Base-by-base conservation (phyloP, 2,329 filamentous ascomycete genomes). In the Phyllosticta citriasiana region DNA sequence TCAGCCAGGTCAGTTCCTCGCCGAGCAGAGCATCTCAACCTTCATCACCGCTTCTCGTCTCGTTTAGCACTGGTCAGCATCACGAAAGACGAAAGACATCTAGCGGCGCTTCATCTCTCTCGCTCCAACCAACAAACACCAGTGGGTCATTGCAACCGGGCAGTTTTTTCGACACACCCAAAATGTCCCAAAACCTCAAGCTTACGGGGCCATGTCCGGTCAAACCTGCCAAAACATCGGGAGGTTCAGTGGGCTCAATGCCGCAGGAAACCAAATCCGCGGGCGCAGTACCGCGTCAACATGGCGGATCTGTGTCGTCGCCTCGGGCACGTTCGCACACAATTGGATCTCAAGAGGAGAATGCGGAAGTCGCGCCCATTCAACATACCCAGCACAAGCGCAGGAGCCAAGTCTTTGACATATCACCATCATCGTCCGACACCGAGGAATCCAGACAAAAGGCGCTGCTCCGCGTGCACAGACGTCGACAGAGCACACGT, bases 361-460 rank as follows among this genome's bases (percentile, higher is more conserved):
- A 94, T 65, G 19, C 19, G 27, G 54, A 55, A 16, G n/a, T 50
- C n/a, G 27, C 50, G 22, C n/a, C 81, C 62, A 76, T 79, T 12
- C 40, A 47, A 47, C 40, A 47, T n/a, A 78, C 76, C 30, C 92
- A 97, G 70, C 86, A 92, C 68, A 97, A 97, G 73, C 87, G 94
- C 50, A 85, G 91, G 67, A 97, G 93, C 71, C 94, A 97, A 69
- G 88, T 97, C 2, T 91, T 97, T 67, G 93, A 97, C 72, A 88
- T 97, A 76, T 99, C 94, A 2, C 94, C 94, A 2, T 97, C 94
- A 0, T 97, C 93, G 0, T 99, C 94, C 0, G 94, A 99, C 70
- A 99, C 96, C 63, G 94, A 99, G 75, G 91, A 95, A 57, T 89
- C 93, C 53, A 90, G 95, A 68, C 89, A 92, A 7, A 96, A 92